A percentile compares a stretch with the other conserved stretches of the same genome.
Evolutionary conservation across 306 rosid species (phyloP).

Genomic region (Albizia julibrissin): DNA sequence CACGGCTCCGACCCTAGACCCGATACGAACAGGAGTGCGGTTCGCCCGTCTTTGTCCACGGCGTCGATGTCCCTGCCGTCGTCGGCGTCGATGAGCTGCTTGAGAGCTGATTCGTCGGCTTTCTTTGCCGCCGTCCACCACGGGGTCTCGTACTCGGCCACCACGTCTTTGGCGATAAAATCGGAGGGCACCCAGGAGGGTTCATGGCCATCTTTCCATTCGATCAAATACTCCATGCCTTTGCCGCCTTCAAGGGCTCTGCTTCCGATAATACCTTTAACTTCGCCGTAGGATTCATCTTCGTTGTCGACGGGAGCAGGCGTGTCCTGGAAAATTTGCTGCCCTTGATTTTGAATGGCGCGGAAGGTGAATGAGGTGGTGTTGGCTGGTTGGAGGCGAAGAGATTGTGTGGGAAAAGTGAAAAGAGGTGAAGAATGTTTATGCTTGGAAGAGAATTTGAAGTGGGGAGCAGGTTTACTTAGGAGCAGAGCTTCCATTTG

Average conservation of each 20-base stretch:
- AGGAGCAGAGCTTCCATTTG: slow-evolving; percentile 69
- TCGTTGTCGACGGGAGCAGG: slow-evolving; percentile 26
- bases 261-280: slow-evolving; percentile 75
- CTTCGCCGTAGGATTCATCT: slow-evolving; percentile 75
- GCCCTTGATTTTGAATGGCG: slow-evolving; percentile 50
- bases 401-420: slow-evolving; percentile 18
- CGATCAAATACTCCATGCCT: slow-evolving; percentile 77
- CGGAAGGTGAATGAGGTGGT: slow-evolving; percentile 9
- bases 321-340: slow-evolving; percentile 1
- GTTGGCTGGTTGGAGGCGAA: slow-evolving; percentile 40
- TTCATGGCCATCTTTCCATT: slow-evolving; percentile 84
- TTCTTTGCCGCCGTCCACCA: slow-evolving; percentile 96
- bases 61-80: slow-evolving; percentile 72
- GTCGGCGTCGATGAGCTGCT: slow-evolving; percentile 39
- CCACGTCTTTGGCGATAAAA: slow-evolving; percentile 75
- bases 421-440: slow-evolving; percentile 22
- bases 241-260: slow-evolving; percentile 47
- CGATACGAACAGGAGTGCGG: slow-evolving; percentile 68
- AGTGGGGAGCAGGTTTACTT: slow-evolving; percentile 61
- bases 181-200: slow-evolving; percentile 83
- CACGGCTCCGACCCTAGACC: slow-evolving; percentile 79
- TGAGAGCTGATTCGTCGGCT: slow-evolving; percentile 56
- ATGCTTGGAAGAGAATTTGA: slow-evolving; percentile 45
- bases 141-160: slow-evolving; percentile 76
- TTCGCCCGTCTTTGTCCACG: slow-evolving; percentile 70